Base-by-base conservation (phyloP, 2,329 filamentous ascomycete species). In the Volutella citrinella region DNA sequence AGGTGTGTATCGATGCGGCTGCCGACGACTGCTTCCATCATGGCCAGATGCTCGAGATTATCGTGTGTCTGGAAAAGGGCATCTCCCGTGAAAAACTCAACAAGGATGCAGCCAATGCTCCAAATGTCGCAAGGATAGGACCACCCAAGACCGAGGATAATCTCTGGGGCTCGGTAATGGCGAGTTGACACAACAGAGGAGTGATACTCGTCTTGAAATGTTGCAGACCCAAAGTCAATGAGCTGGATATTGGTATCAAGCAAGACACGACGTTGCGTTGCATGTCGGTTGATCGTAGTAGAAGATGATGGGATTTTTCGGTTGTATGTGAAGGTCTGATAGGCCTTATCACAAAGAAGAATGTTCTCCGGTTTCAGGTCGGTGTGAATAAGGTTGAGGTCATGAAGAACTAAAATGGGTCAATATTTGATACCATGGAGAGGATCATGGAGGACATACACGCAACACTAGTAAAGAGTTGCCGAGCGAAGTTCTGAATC, bases 381-480 rank as follows among this genome's bases (percentile, higher is more conserved):
- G 9, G 93, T 98, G 60, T 98, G 93, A 42, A 98, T 96, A 46
- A 98, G 77, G 60, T 97, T 95, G 13, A 98, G 76, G 63, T 98
- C 93, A 59, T 98, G 93, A 15, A 98, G 73, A 63, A 97, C 88
- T 95, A 20, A 1, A 18, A 10, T n/a, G n/a, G n/a, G n/a, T n/a
- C n/a, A n/a, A n/a, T n/a, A n/a, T n/a, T n/a, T n/a, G n/a, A n/a
- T n/a, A n/a, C n/a, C n/a, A n/a, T n/a, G n/a, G n/a, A n/a, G n/a
- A n/a, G n/a, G n/a, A n/a, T n/a, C n/a, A n/a, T n/a, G n/a, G n/a
- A n/a, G n/a, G 24, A 80, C 87, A 74, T 69, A 95, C 88, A 98
- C 38, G 93, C 93, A 55, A 98, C 94, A 55, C 91, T 97, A n/a
- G 91, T 97, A 42, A 98, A 86, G 12, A 98, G 72, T 59, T 98